Percentiles rank a stretch among this genome's conserved stretches.
Conservation (phyloP, 495 filamentous ascomycete genomes). For the Tuber calosporum region DNA sequence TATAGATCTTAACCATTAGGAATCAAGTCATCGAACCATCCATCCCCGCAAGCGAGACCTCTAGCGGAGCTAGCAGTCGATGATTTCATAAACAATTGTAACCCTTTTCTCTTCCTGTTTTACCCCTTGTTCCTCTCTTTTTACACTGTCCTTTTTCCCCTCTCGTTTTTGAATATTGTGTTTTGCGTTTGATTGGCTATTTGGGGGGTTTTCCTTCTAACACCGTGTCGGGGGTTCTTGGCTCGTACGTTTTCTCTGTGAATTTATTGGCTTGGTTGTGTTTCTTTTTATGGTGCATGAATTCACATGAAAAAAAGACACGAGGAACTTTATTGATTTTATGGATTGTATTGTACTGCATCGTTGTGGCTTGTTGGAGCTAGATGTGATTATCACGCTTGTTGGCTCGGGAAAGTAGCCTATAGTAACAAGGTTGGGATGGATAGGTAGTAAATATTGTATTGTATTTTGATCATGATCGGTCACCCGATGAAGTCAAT, state of each 20-base stretch:
- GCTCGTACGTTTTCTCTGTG: not conserved
- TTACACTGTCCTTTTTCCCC: not conserved
- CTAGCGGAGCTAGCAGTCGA: not conserved
- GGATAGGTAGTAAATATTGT: not conserved
- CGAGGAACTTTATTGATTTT: not conserved
- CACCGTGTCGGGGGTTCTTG: not conserved
- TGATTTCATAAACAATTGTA: not conserved
- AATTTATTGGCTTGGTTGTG: not conserved
- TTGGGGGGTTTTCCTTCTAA: not conserved
- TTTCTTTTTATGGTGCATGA: not conserved
- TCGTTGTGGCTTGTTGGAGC: not conserved
- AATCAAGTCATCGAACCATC: slow-evolving; percentile 40
- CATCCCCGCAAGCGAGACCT: slow-evolving; percentile 36
- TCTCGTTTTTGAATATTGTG: not conserved
- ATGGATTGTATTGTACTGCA: not conserved
- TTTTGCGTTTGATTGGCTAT: not conserved
- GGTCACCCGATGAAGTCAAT: not conserved
- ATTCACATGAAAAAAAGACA: not conserved
- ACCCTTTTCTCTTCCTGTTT: not conserved
- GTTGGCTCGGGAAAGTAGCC: not conserved
- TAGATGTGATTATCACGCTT: not conserved
- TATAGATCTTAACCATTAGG: slow-evolving; percentile 38
- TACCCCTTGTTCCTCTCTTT: not conserved
- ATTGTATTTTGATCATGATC: not conserved
- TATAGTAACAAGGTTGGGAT: not conserved